Conservation (phyloP, 306 rosid species). For the Mimosa pudica region DNA sequence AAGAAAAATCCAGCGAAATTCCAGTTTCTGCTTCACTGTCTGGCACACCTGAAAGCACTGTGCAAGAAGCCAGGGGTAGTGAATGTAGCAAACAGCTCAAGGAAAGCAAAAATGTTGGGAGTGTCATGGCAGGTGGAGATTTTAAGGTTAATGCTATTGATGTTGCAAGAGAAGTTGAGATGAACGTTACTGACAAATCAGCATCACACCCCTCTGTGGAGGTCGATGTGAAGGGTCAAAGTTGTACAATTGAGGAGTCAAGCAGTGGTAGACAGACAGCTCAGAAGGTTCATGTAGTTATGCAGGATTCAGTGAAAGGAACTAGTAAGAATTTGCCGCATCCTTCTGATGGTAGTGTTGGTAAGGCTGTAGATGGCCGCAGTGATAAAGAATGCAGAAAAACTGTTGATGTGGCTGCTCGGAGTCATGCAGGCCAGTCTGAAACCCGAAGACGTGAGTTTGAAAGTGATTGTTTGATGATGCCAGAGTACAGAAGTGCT, state of each 20-base stretch:
- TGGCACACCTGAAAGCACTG: constrained; percentile 27
- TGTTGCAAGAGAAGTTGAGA: constrained; percentile 39
- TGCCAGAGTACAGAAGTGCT: constrained; percentile 36
- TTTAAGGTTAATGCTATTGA: constrained; percentile 38
- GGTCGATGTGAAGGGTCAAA: constrained; percentile 36
- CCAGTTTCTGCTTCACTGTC: constrained; percentile 30
- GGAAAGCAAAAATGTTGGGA: constrained; percentile 39
- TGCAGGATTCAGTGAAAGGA: constrained; percentile 42
- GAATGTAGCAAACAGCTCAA: constrained; percentile 37
- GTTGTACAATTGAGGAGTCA: constrained; percentile 28
- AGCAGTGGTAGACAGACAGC: constrained; percentile 34
- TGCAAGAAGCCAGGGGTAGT: constrained; percentile 44
- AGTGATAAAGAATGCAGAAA: constrained; percentile 45
- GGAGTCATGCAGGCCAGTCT: constrained; percentile 29
- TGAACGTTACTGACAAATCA: constrained; percentile 35
- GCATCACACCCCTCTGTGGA: constrained; percentile 28
- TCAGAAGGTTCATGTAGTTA: constrained; percentile 38
- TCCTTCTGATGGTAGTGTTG: constrained; percentile 41
- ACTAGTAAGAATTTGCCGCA: constrained; percentile 32
- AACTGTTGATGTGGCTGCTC: constrained; percentile 32
- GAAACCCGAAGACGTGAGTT: constrained; percentile 38
- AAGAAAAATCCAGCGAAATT: constrained; percentile 42
- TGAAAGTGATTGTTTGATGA: constrained; percentile 24
- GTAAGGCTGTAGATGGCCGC: constrained; percentile 39
- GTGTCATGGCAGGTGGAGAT: constrained; percentile 36